phyloP scores from a whole-genome alignment of 2,329 filamentous ascomycete species.

The Fusarium devonianum region DNA sequence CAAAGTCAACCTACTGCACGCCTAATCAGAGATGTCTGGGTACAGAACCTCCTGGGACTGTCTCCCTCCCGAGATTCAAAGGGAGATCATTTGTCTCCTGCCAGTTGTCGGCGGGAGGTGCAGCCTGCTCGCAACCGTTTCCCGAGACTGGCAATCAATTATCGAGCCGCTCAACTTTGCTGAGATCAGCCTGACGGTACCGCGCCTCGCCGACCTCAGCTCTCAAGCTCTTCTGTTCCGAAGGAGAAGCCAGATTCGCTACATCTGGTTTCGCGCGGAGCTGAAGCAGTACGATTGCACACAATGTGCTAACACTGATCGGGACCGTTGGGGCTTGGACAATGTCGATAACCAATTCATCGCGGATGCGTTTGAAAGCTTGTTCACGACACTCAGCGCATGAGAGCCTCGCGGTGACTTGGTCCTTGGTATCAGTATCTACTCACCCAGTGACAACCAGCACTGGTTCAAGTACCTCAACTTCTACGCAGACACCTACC shows the following conservation, averaged over 20 bases:
- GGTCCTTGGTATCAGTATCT: conserved; percentile 48
- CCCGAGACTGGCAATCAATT: conserved; percentile 35
- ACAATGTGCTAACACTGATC: conserved; percentile 16
- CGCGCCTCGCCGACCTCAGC: conserved; percentile 27
- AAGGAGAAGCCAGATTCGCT: conserved; percentile 35
- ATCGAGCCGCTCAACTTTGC: conserved; percentile 40
- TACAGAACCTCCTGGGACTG: conserved; percentile 15
- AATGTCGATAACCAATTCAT: conserved; percentile 39
- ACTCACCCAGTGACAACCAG: conserved; percentile 47
- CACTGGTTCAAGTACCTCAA: conserved; percentile 48
- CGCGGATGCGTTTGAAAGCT: conserved; percentile 39
- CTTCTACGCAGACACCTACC: conserved; percentile 31
- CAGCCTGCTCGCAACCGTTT: conserved; percentile 31
- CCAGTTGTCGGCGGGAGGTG: conserved; percentile 25
- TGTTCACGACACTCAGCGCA: conserved; percentile 44
- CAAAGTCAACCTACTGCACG: conserved; percentile 18
- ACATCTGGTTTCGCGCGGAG: conserved; percentile 44
- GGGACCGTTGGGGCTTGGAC: conserved; percentile 27
- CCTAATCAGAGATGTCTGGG: conserved; percentile 27
- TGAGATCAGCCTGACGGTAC: conserved; percentile 36
- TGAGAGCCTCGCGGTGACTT: conserved; percentile 46
- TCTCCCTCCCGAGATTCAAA: conserved; percentile 29
- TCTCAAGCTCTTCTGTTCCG: conserved; percentile 32
- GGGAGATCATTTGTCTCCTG: conserved; percentile 26
- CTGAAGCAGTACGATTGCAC: conserved; percentile 38